Evolutionary conservation across 2,329 filamentous ascomycete genomes (phyloP).

Genomic region (Fusarium sp.): DNA sequence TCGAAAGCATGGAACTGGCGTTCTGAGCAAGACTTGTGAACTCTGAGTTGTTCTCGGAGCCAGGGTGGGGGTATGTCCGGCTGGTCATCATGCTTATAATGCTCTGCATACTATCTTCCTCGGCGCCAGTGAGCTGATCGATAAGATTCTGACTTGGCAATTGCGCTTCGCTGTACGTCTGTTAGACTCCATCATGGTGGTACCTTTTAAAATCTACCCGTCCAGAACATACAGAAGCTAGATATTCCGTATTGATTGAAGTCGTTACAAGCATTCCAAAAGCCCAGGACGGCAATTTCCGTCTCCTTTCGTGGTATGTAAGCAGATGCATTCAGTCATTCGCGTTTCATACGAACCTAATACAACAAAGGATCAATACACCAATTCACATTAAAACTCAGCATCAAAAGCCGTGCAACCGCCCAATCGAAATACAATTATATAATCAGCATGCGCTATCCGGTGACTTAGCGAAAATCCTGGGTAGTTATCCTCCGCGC

Average conservation of each 20-base stretch:
- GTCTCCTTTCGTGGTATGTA: not conserved
- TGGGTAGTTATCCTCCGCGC: not conserved
- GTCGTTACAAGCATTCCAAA: not conserved
- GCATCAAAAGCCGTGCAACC: no score
- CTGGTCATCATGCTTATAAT: fast-evolving
- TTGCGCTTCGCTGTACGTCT: not conserved
- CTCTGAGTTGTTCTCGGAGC: fast-evolving
- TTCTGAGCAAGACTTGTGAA: not conserved
- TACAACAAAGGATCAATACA: not conserved
- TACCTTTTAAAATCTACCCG: fast-evolving
- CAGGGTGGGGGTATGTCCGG: not conserved
- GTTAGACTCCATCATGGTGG: not conserved
- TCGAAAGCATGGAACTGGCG: not conserved
- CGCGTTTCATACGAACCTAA: fast-evolving
- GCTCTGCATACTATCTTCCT: not conserved
- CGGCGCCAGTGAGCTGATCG: fast-evolving
- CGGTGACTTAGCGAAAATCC: fast-evolving
- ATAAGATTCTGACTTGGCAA: not conserved
- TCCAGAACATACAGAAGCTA: not conserved
- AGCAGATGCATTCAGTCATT: not conserved
- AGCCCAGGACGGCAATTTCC: not conserved
- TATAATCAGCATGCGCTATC: no score
- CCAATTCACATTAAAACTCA: fast-evolving
- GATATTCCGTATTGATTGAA: fast-evolving
- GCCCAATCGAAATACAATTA: fast-evolving